phyloP scores from a whole-genome alignment of 176 grass and related monocot species.

The Aegilops speltoides region DNA sequence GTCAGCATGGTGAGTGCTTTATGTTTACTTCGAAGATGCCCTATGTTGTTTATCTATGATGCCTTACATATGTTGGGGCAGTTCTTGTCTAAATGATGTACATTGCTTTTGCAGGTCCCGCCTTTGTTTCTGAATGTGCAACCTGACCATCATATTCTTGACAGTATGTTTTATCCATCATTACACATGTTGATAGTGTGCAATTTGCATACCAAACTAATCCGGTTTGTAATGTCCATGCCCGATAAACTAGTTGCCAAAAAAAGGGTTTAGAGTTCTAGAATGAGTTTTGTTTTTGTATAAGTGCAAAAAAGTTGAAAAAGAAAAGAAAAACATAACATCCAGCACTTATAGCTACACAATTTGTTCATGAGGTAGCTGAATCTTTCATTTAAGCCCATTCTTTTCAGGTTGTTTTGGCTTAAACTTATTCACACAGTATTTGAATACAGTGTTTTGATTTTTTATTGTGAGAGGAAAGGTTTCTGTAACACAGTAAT shows the following conservation, averaged over 20 bases:
- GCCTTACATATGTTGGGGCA: neutral
- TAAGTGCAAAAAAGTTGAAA: neutral
- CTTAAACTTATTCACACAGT: neutral
- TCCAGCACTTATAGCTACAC: neutral
- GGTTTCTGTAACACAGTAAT: neutral
- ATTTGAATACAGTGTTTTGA: neutral
- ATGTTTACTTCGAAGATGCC: conserved; percentile 17
- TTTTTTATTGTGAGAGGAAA: conserved; percentile 8
- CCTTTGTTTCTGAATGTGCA: conserved; percentile 93
- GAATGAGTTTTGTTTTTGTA: neutral
- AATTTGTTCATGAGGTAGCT: neutral
- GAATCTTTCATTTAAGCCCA: neutral
- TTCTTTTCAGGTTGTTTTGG: neutral
- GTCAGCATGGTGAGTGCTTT: conserved; percentile 86
- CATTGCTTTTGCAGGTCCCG: conserved; percentile 70
- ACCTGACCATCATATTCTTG: conserved; percentile 91
- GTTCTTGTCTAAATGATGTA: conserved; percentile 15
- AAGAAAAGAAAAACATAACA: neutral
- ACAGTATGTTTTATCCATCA: conserved; percentile 64
- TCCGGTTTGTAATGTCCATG: neutral
- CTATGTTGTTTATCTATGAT: conserved; percentile 31
- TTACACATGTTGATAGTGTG: neutral
- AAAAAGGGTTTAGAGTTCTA: neutral
- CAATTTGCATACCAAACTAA: neutral
- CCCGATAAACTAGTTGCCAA: neutral